Evolutionary conservation across 2,329 filamentous ascomycete species (phyloP), one percentile per base, ranked within the genome.

Genomic region (Chaetoscypha palmicola): DNA sequence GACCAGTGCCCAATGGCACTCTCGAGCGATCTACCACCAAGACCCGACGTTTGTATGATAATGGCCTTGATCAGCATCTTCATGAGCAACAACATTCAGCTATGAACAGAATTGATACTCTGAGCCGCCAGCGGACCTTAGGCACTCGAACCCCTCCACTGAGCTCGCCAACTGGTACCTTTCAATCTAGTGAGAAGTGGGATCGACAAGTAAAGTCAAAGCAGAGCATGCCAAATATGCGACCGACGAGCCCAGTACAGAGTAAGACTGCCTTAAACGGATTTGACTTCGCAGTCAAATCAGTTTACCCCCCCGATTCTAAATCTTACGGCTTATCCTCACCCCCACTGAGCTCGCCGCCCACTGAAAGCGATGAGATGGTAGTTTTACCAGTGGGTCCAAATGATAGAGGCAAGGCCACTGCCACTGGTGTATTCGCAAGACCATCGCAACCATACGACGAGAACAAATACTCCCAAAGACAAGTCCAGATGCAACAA

Each of bases 381-480:
- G 66, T 74, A 1, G 62, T 74, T 1, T 70, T 94, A 11, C 65
- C 81, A 7, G 74, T 92, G 10, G 79, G 86, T 47, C 82, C 85
- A 0, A 80, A 81, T 50, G 90, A 95, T 54, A 71, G 78, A 36
- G 87, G 85, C 40, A 94, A 92, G 60, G 85, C 86, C 4, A 94
- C 87, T 0, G 84, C 86, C 1, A 70, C 81, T 64, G 79, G 79
- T 22, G 68, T 79, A 0, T 83, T 83, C 62, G 83, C 83, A 52
- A 88, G 88, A 59, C 86, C 89, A 1, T 67, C 70, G 2, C 77
- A 83, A 39, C 76, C 80, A 5, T 95, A 92, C 54, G 87, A 94
- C 57, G 90, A 96, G 58, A 79, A 83, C 16, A 85, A 87, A 58
- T 96, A 87, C 57, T 77, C 86, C 4, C 83, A 94, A 59, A 79